Percentiles rank a stretch among this genome's conserved stretches.
Evolutionary conservation across 2,329 filamentous ascomycete genomes (phyloP).

Genomic region (Nigrospora oryzae): DNA sequence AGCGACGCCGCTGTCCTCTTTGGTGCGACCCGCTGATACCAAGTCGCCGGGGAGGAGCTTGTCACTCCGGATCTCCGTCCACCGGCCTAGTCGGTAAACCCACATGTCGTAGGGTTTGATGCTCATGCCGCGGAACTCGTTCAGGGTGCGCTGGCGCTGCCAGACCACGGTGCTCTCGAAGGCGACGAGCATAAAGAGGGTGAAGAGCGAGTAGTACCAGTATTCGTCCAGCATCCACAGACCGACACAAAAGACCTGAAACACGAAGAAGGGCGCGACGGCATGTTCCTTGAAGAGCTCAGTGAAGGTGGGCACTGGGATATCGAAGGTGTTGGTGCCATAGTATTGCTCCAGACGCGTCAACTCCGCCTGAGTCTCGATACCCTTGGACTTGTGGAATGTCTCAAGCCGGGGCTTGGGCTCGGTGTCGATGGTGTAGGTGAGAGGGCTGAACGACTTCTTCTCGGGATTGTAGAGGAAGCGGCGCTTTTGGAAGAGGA

Average conservation of each 20-base stretch:
- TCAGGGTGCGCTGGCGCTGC: conserved; percentile 93
- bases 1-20: conserved; percentile 93
- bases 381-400: conserved; percentile 75
- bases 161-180: conserved; percentile 99
- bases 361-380: conserved; percentile 67
- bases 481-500: conserved; percentile 95
- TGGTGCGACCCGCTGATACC: conserved; percentile 84
- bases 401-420: conserved; percentile 70
- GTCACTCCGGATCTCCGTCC: conserved; percentile 84
- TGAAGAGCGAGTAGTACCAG: conserved; percentile 99
- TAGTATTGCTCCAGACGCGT: conserved; percentile 83
- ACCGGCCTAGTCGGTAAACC: conserved; percentile 80
- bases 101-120: conserved; percentile 97
- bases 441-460: conserved; percentile 71
- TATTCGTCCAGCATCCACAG: conserved; percentile 99
- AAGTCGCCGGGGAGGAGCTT: conserved; percentile 88
- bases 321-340: conserved; percentile 93
- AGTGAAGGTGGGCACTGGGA: conserved; percentile 89
- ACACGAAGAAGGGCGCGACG: conserved; percentile 97
- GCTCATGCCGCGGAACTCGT: conserved; percentile 97
- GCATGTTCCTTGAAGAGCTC: conserved; percentile 98
- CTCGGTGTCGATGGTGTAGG: conserved; percentile 76
- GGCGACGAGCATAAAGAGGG: conserved; percentile 92
- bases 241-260: conserved; percentile 97
- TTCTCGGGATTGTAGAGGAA: conserved; percentile 73